Percentiles rank a stretch among this genome's conserved stretches.
Evolutionary conservation across 129 eudicot species (phyloP).

Genomic region (Daucus carota): DNA sequence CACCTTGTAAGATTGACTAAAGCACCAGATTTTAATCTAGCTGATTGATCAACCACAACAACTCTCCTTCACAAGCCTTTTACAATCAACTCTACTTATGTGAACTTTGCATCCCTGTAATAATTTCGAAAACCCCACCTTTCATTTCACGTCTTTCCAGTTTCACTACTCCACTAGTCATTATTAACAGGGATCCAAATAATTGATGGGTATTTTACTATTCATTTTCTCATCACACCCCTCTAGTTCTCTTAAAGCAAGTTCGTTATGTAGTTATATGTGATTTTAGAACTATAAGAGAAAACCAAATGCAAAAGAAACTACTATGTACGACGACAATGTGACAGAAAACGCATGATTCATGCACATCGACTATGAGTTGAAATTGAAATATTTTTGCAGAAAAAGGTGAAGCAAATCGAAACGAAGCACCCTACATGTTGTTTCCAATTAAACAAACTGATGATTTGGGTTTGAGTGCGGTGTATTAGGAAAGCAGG

Average conservation of each 20-base stretch:
- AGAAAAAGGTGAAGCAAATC: not conserved
- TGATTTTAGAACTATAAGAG: too few species aligned
- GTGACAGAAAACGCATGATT: not conserved
- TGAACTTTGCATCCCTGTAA: not conserved
- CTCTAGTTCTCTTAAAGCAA: not conserved
- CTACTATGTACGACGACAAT: too few species aligned
- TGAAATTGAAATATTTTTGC: not conserved
- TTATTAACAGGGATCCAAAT: not conserved
- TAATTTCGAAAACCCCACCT: not conserved
- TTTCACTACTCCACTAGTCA: not conserved
- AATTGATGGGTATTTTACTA: not conserved
- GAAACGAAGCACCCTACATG: not conserved
- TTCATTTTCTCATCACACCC: not conserved
- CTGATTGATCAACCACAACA: not conserved
- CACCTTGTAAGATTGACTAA: not conserved
- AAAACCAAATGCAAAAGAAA: too few species aligned
- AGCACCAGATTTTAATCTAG: not conserved
- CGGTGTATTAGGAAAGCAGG: not conserved
- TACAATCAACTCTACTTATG: not conserved
- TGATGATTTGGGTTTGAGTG: not conserved
- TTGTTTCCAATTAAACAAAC: not conserved
- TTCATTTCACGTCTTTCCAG: not conserved
- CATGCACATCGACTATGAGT: not conserved
- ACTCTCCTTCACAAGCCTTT: conserved; percentile 7
- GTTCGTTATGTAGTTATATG: too few species aligned